Percentiles rank a stretch among this genome's conserved stretches.
phyloP scores from a whole-genome alignment of 1,284 basidiomycete genomes.

The Microstroma glucosiphilum region DNA sequence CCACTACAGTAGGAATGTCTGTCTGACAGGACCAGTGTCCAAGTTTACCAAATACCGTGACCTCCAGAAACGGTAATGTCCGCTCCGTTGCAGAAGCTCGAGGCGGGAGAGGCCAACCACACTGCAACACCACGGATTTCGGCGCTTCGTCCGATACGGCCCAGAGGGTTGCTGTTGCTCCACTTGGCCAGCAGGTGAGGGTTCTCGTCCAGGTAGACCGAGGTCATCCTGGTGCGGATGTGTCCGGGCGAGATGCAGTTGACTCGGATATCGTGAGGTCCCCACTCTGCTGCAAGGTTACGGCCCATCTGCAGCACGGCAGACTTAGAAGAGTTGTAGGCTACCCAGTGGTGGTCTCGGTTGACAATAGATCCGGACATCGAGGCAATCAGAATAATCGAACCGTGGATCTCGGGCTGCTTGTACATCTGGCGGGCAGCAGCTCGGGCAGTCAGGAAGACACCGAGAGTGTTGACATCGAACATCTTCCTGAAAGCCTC shows the following conservation, averaged over 20 bases:
- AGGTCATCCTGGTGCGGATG: slow-evolving; percentile 64
- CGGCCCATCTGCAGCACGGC: slow-evolving; percentile 74
- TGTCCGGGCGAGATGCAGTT: slow-evolving; percentile 48
- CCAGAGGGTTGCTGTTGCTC: slow-evolving; percentile 69
- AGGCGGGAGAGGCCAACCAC: slow-evolving; percentile 64
- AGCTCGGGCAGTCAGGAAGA: slow-evolving; percentile 70
- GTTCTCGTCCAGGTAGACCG: slow-evolving; percentile 65
- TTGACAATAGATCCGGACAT: slow-evolving; percentile 82
- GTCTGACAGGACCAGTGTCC: too few relatives aligned
- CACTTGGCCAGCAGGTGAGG: slow-evolving; percentile 66
- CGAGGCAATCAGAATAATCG: slow-evolving; percentile 74
- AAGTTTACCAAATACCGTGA: slow-evolving; percentile 48
- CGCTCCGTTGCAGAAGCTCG: slow-evolving; percentile 47
- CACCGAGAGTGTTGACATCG: slow-evolving; percentile 67
- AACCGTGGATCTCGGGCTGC: slow-evolving; percentile 65
- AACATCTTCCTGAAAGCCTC: slow-evolving; percentile 63
- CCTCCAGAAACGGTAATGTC: slow-evolving; percentile 49
- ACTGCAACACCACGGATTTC: slow-evolving; percentile 70
- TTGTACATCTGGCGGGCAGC: slow-evolving; percentile 67
- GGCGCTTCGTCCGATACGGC: slow-evolving; percentile 67
- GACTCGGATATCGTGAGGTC: slow-evolving; percentile 59
- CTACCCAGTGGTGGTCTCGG: slow-evolving; percentile 63
- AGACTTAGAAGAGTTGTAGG: slow-evolving; percentile 74
- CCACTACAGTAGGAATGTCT: too few relatives aligned
- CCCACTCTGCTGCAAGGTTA: slow-evolving; percentile 77